Evolutionary conservation across 1,139 yeast species (phyloP).

Genomic region (Debaryomyces fabryi): DNA sequence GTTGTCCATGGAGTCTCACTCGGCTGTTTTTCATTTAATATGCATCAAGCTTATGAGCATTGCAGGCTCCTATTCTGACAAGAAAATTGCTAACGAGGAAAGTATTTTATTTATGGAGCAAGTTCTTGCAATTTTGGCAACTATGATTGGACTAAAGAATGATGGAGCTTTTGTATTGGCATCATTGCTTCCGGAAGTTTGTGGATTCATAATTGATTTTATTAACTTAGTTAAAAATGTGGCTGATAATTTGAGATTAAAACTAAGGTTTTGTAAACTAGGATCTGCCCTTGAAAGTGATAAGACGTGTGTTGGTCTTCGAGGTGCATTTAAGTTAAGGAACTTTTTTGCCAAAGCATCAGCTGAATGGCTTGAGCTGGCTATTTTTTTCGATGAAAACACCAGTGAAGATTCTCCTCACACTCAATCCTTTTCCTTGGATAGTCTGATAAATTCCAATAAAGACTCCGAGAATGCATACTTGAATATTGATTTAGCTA

Average conservation of each 20-base stretch:
- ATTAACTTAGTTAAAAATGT: constrained; percentile 36
- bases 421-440: neutral
- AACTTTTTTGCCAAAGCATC: constrained; percentile 62
- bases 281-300: constrained; percentile 51
- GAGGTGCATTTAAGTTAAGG: constrained; percentile 61
- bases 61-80: constrained; percentile 30
- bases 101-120: constrained; percentile 43
- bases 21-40: constrained; percentile 43
- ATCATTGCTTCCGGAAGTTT: constrained; percentile 36
- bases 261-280: constrained; percentile 61
- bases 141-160: constrained; percentile 39
- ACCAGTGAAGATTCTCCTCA: constrained; percentile 10
- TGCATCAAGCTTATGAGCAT: constrained; percentile 35
- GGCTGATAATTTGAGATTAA: constrained; percentile 49
- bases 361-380: constrained; percentile 69
- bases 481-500: constrained; percentile 64
- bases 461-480: constrained; percentile 50
- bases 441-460: neutral
- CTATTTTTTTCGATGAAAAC: constrained; percentile 41
- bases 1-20: constrained; percentile 49
- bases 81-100: constrained; percentile 30
- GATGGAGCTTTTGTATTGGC: constrained; percentile 44
- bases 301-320: constrained; percentile 39
- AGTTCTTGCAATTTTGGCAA: constrained; percentile 37
- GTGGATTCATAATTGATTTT: constrained; percentile 34